Percentiles rank a stretch among this genome's conserved stretches.
These are phyloP conservation scores for Adansonia gregorii DNA, from an alignment of 441 rosid genomes.

Conservation along the genomic window DNA sequence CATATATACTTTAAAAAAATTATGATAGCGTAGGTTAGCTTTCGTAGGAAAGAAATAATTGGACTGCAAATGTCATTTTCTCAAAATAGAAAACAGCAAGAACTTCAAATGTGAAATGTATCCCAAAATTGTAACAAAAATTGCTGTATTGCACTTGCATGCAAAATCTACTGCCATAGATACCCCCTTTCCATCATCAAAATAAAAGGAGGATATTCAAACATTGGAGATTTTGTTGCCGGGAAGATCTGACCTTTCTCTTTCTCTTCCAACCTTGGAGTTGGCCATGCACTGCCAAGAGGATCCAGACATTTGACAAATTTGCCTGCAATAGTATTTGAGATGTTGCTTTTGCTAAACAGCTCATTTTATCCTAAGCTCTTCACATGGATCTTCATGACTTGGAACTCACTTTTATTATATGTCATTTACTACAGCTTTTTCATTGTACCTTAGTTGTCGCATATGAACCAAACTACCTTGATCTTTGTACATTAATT, in stretches of 20 bases:
- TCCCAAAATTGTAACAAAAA: conserved; percentile 30
- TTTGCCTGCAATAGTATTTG: conserved; percentile 27
- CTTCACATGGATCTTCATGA: conserved; percentile 10
- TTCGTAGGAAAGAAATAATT: neutral
- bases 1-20: too few relatives aligned
- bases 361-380: conserved; percentile 32
- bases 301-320: conserved; percentile 36
- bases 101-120: conserved; percentile 34
- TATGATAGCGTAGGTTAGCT: too few relatives aligned
- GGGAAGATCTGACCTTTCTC: conserved; percentile 43
- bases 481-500: neutral
- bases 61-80: neutral
- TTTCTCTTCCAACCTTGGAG: conserved; percentile 28
- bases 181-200: neutral
- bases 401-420: neutral
- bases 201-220: conserved; percentile 27
- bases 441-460: conserved; percentile 15
- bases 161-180: conserved; percentile 8
- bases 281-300: conserved; percentile 25
- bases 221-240: conserved; percentile 47
- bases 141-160: conserved; percentile 25
- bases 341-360: conserved; percentile 26
- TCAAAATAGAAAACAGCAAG: too few relatives aligned
- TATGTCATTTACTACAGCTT: neutral
- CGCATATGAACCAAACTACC: neutral